These are phyloP conservation scores for Aspergillus nomiae DNA, from an alignment of 2,329 filamentous ascomycete genomes.

Conservation along the genomic window DNA sequence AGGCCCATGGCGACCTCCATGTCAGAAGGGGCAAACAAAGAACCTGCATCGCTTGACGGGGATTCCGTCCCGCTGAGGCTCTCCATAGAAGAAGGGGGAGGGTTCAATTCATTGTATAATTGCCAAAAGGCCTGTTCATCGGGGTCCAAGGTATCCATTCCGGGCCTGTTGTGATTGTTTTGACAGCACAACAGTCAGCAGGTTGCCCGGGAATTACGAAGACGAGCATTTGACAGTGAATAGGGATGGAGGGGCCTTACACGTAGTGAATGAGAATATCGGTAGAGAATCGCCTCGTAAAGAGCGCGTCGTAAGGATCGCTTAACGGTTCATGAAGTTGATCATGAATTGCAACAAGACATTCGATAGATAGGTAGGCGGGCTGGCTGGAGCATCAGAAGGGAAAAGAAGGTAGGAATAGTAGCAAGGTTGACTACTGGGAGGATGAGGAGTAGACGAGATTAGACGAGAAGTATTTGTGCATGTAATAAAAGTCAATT, in stretches of 20 bases:
- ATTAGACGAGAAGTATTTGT: background rate
- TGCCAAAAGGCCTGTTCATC: conserved; percentile 6
- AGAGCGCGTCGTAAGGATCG: background rate
- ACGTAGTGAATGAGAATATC: background rate
- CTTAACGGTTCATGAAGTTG: background rate
- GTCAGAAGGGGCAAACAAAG: background rate
- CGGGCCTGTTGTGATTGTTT: background rate
- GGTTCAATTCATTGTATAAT: background rate
- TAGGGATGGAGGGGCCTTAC: background rate
- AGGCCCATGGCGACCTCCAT: background rate
- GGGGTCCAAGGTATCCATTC: conserved; percentile 2
- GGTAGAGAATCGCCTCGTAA: background rate
- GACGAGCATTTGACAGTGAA: background rate
- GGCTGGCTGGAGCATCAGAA: background rate
- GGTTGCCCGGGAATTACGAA: background rate
- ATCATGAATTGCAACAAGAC: background rate
- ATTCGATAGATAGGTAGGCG: background rate
- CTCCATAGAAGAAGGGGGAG: background rate
- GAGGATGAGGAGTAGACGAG: background rate
- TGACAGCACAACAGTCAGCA: background rate
- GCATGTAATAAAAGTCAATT: background rate
- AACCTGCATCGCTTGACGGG: background rate
- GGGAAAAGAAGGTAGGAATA: background rate
- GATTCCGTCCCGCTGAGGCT: background rate
- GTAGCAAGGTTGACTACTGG: background rate